A percentile compares a stretch with the other conserved stretches of the same genome.
These are phyloP conservation scores for Lachancea sp. DNA, from an alignment of 805 yeast species.

Conservation along the genomic window DNA sequence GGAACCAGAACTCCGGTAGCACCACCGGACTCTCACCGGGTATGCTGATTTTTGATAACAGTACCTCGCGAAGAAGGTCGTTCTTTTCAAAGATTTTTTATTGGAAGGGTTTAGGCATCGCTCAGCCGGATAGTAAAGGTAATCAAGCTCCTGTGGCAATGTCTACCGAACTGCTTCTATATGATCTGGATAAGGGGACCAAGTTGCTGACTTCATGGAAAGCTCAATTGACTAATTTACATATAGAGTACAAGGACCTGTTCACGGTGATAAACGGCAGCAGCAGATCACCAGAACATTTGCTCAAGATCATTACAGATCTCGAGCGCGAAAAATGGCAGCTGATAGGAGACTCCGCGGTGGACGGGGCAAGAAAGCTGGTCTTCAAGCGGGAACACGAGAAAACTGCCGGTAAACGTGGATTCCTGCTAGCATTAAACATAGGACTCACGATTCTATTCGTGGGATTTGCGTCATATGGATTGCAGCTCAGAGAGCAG, in stretches of 20 bases:
- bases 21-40: constrained; percentile 14
- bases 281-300: constrained; percentile 21
- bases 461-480: neutral
- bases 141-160: neutral
- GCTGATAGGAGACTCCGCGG: constrained; percentile 20
- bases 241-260: constrained; percentile 22
- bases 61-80: neutral
- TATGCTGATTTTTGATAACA: constrained; percentile 14
- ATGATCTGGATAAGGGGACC: constrained; percentile 13
- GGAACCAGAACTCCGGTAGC: constrained; percentile 15
- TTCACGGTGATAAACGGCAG: constrained; percentile 25
- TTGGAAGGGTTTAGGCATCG: neutral
- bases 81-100: neutral
- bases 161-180: constrained; percentile 7
- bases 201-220: constrained; percentile 7
- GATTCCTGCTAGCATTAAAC: neutral
- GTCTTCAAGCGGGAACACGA: constrained; percentile 16
- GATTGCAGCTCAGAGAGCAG: neutral
- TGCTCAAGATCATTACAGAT: constrained; percentile 16
- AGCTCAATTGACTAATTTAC: constrained; percentile 13
- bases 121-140: neutral
- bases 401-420: neutral
- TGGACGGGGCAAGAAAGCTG: constrained; percentile 16
- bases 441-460: neutral
- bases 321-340: constrained; percentile 24